These are phyloP conservation scores for Alternaria ventricosa DNA, from an alignment of 2,329 filamentous ascomycete species.

Conservation along the genomic window DNA sequence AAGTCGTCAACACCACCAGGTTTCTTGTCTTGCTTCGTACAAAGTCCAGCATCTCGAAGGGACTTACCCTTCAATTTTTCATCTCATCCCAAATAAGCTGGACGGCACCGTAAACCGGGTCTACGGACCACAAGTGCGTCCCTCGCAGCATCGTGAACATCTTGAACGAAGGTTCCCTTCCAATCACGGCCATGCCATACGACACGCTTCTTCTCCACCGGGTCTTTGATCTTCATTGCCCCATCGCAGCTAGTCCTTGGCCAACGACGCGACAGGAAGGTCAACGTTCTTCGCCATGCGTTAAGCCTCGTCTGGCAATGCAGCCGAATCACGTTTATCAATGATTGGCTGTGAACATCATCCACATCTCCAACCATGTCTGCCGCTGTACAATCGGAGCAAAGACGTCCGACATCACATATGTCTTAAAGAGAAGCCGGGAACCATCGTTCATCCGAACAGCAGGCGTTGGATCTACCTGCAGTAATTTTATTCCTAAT, in stretches of 20 bases:
- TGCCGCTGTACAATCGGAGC: not conserved
- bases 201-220: constrained; percentile 8
- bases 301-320: constrained; percentile 9
- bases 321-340: constrained; percentile 32
- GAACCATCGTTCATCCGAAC: not conserved
- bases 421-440: constrained; percentile 11
- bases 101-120: not conserved
- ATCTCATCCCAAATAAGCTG: not conserved
- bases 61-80: too few relatives aligned
- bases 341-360: constrained; percentile 29
- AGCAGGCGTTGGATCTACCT: not conserved
- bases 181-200: constrained; percentile 2
- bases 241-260: constrained; percentile 4
- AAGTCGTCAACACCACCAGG: not conserved
- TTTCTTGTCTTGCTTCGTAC: not conserved
- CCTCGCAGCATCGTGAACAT: not conserved
- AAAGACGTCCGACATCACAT: constrained; percentile 2
- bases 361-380: not conserved
- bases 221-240: not conserved
- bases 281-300: not conserved
- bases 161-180: not conserved
- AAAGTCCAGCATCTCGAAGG: not conserved
- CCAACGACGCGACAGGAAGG: constrained; percentile 13
- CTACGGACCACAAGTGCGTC: not conserved
- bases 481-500: not conserved